Conservation (phyloP, 176 grass and related monocot species). For the Puccinellia tenuiflora region DNA sequence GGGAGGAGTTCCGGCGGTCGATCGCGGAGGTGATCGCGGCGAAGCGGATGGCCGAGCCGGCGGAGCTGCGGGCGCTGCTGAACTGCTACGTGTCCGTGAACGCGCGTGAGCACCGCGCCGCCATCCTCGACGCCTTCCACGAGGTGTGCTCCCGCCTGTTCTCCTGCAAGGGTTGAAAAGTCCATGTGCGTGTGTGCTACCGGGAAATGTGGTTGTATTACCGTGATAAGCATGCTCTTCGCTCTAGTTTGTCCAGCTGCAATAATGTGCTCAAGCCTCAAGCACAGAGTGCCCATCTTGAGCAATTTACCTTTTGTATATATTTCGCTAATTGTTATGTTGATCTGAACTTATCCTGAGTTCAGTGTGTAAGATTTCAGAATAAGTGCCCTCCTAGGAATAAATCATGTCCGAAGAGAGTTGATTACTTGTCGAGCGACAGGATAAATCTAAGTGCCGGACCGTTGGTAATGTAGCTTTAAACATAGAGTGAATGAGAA, state of each 20-base stretch:
- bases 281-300: not conserved
- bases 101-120: conserved; percentile 56
- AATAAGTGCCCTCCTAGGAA: too few species aligned
- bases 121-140: conserved; percentile 86
- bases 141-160: conserved; percentile 84
- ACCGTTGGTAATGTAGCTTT: too few species aligned
- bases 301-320: not conserved
- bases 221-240: conserved; percentile 1
- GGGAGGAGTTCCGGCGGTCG: conserved; percentile 69
- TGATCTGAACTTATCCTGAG: not conserved
- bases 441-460: too few species aligned
- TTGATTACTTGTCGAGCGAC: too few species aligned
- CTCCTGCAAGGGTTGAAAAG: conserved; percentile 21
- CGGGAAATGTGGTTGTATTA: not conserved
- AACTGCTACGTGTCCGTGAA: conserved; percentile 93
- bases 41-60: conserved; percentile 69
- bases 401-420: too few species aligned
- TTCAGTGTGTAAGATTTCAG: not conserved
- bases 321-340: not conserved
- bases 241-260: not conserved
- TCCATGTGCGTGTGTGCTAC: not conserved
- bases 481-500: too few species aligned
- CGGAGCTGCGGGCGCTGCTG: conserved; percentile 72
- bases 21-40: conserved; percentile 77
- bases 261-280: conserved; percentile 18